Percentiles rank a stretch among this genome's conserved stretches.
These are phyloP conservation scores for Phanerodontia chrysosporium DNA, from an alignment of 768 basidiomycete species.

Conservation along the genomic window DNA sequence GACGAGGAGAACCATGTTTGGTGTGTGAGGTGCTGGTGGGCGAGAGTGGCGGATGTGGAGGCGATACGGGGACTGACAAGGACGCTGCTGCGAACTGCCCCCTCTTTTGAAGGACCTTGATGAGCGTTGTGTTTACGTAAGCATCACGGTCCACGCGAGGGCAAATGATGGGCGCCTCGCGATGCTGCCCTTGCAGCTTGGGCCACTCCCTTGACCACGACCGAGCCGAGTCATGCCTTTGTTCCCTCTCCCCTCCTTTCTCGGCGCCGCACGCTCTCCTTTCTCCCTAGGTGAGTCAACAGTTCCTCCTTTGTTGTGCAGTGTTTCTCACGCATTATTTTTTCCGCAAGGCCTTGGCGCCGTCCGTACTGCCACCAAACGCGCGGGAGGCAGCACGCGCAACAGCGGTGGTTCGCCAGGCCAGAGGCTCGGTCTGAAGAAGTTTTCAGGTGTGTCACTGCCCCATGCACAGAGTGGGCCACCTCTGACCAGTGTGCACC, in stretches of 20 bases:
- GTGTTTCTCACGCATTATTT: neutral
- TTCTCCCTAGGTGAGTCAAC: slow-evolving; percentile 30
- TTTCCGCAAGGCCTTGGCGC: slow-evolving; percentile 46
- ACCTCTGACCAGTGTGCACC: neutral
- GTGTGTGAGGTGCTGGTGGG: slow-evolving; percentile 21
- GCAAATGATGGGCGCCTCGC: slow-evolving; percentile 3
- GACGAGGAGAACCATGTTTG: slow-evolving; percentile 73
- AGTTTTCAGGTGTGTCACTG: slow-evolving; percentile 74
- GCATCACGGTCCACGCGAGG: slow-evolving; percentile 1
- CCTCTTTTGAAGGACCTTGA: slow-evolving; percentile 2
- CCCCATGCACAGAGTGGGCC: neutral
- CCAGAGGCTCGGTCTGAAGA: slow-evolving; percentile 91
- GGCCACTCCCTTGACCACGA: neutral
- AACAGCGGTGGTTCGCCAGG: slow-evolving; percentile 94
- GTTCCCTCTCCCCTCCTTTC: slow-evolving; percentile 37
- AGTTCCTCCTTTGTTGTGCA: slow-evolving; percentile 2
- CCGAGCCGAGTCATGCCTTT: slow-evolving; percentile 38
- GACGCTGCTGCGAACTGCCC: neutral
- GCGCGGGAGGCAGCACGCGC: slow-evolving; percentile 89
- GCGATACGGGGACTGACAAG: neutral
- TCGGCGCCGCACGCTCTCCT: slow-evolving; percentile 46
- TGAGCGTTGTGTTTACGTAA: slow-evolving; percentile 13
- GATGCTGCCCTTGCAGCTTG: neutral
- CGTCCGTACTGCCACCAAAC: slow-evolving; percentile 91
- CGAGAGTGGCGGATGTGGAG: slow-evolving; percentile 2